Evolutionary conservation across 2,329 filamentous ascomycete genomes (phyloP), one percentile per base, ranked within the genome.

Genomic region (Waltergamsia citrina): DNA sequence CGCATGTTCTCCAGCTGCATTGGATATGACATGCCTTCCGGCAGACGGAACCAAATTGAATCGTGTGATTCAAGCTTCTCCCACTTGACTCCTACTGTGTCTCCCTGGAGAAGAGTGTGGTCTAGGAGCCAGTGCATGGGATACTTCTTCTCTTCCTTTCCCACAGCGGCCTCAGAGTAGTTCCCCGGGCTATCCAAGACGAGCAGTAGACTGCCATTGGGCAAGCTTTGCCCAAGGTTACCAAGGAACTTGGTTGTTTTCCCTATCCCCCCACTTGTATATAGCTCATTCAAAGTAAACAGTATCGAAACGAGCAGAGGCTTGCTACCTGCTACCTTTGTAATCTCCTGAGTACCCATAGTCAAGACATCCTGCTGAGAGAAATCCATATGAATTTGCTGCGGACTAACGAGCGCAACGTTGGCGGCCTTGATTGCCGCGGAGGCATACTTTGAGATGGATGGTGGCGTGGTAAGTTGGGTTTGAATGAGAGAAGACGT

Each of bases 231-330:
- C 1, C 82, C 85, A 14, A 95, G 60, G 1, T 64, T 64, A 4
- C 86, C 68, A 1, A 98, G 66, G 43, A 96, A 80, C 4, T 66
- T 64, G 1, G 90, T 94, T 0, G 90, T 86, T 44, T 78, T 75
- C 3, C 78, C 67, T 31, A 78, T 65, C 17, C 87, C 74, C 2
- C 80, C 85, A 0, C 74, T 67, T 0, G 84, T 81, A 63, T 95
- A 96, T 0, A 98, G 76, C 59, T 98, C 92, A 55, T 96, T 96
- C 30, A 96, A 71, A 0, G 90, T 95, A 65, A 96, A 98, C 59
- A 96, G 75, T 10, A 96, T 61, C 0, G 88, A 94, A 11, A 94
- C 65, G 1, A 95, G 59, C 4, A 69, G 44, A 8, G 70, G 62
- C 1, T 51, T 27, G 12, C 39, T 26, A 6, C 52, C 51, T 0